Evolutionary conservation across 139 green algal species (phyloP).

Genomic region (Haematococcus sp.): DNA sequence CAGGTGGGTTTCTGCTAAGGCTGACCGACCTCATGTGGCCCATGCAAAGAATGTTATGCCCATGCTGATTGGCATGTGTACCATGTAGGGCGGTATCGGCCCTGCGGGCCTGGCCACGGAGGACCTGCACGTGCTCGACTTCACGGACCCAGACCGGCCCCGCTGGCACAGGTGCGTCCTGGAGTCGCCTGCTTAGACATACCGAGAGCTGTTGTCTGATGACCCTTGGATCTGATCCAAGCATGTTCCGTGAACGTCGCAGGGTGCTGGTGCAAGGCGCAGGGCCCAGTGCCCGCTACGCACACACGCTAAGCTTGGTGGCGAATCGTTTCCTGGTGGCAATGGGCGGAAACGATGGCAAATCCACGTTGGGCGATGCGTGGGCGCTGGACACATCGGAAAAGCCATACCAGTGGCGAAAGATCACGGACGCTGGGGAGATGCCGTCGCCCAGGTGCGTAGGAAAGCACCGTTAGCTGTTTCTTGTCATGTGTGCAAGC

Average conservation of each 20-base stretch:
- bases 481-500: background rate
- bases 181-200: background rate
- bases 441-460: conserved; percentile 69
- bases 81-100: conserved; percentile 88
- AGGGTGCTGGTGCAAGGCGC: conserved; percentile 93
- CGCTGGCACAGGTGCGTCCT: conserved; percentile 86
- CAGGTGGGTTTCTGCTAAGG: conserved; percentile 45
- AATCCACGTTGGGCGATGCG: conserved; percentile 81
- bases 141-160: conserved; percentile 86
- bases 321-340: conserved; percentile 96
- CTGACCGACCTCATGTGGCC: background rate
- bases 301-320: conserved; percentile 93
- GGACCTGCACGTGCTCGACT: conserved; percentile 98
- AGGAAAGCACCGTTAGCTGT: no score
- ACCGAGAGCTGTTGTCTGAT: background rate
- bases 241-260: background rate
- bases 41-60: background rate
- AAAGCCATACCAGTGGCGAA: conserved; percentile 97
- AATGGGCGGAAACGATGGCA: conserved; percentile 96
- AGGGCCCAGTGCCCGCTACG: conserved; percentile 92
- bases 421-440: conserved; percentile 82
- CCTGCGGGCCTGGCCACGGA: conserved; percentile 90
- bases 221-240: background rate
- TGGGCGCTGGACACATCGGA: conserved; percentile 98
- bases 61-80: background rate